These are phyloP conservation scores for Cladophialophora exuberans DNA, from an alignment of 2,329 filamentous ascomycete species.

Conservation along the genomic window DNA sequence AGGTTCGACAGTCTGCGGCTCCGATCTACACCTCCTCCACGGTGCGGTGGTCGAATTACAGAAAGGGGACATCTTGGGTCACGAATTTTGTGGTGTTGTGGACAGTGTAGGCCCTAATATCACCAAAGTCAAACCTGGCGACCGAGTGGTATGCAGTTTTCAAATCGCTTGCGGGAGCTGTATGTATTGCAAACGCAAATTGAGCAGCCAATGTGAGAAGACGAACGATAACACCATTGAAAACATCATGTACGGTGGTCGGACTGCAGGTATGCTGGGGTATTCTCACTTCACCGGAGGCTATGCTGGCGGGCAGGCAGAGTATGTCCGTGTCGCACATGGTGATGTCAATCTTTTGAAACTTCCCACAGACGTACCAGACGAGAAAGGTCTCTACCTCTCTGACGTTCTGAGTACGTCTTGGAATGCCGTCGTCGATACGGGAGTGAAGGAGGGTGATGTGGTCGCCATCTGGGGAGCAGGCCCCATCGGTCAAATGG, in stretches of 20 bases:
- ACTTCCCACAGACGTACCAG: conserved; percentile 76
- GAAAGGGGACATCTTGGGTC: conserved; percentile 69
- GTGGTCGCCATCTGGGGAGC: conserved; percentile 85
- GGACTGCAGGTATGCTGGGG: conserved; percentile 74
- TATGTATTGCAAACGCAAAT: conserved; percentile 76
- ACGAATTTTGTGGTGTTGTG: conserved; percentile 58
- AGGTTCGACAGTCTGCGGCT: conserved; percentile 64
- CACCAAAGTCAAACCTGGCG: conserved; percentile 59
- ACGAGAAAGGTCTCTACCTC: conserved; percentile 81
- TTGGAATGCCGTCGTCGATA: conserved; percentile 83
- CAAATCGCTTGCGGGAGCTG: conserved; percentile 74
- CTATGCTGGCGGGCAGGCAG: conserved; percentile 84
- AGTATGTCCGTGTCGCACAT: conserved; percentile 80
- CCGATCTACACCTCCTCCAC: conserved; percentile 58
- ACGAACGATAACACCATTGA: conserved; percentile 74
- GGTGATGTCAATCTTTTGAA: conserved; percentile 80
- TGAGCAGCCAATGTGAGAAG: conserved; percentile 51
- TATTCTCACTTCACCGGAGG: conserved; percentile 79
- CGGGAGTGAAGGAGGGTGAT: conserved; percentile 75
- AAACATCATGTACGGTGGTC: conserved; percentile 77
- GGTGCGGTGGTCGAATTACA: conserved; percentile 61
- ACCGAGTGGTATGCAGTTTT: conserved; percentile 81
- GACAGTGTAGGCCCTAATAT: conserved; percentile 60
- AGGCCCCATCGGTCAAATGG: conserved; percentile 82
- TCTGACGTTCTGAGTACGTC: conserved; percentile 79